Base-by-base conservation (phyloP, 768 basidiomycete genomes). In the Russula emetica region DNA sequence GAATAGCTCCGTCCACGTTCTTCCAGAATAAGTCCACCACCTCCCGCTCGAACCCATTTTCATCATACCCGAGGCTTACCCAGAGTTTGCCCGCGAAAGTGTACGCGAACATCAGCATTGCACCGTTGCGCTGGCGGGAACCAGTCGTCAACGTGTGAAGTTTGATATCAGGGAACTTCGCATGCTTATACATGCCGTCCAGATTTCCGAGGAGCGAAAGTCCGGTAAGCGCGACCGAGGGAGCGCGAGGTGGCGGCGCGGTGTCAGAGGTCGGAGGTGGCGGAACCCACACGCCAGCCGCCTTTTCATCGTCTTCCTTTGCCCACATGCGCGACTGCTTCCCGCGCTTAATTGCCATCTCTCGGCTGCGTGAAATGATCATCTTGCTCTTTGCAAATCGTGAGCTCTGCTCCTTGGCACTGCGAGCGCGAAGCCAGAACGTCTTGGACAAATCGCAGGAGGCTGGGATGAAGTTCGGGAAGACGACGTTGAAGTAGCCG, bases 171-270 rank as follows among this genome's bases (percentile, higher is more conserved):
- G 81, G 79, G 75, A 82, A 92, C 1, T 74, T 66, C 11, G 78
- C 74, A 71, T 92, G 90, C 67, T 85, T 83, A 76, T 92, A 94
- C 34, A 86, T 88, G 3, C 83, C 87, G 71, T 93, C 90, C 58
- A 93, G 77, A 71, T 92, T 93, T 2, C 92, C 91, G n/a, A 93
- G 78, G 64, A 94, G 79, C 6, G 91, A 94, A 51, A 92, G 74
- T 0, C 91, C 92, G 62, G 92, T 80, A 54, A 94, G 78, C 11
- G 87, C 88, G 1, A 74, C 73, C 1, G 84, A 85, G 26, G 88
- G 85, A 64, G 36, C 30, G 71, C 52, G 8, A 71, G 71, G 30
- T 6, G 67, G 11, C 4, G 66, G 55, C 5, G 68, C 24, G 11
- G 45, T 30, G 38, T 67, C 45, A 11, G 69, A 54, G 9, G 69